A percentile compares a stretch with the other conserved stretches of the same genome.
Conservation (phyloP, 2,329 filamentous ascomycete genomes). For the Diplodia scrobiculata region DNA sequence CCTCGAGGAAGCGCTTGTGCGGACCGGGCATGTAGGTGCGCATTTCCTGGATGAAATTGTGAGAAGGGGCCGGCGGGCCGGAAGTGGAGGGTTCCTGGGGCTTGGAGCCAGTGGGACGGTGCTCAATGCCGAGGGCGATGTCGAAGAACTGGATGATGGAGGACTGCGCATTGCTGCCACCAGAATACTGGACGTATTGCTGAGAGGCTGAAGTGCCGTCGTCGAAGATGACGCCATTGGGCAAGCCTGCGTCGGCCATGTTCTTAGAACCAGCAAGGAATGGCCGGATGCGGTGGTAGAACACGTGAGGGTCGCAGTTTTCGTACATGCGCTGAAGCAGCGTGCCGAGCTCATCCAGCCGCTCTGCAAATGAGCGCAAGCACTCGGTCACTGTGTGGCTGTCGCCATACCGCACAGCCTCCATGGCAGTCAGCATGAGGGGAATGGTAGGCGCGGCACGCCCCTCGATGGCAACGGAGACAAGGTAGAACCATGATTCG, state of each 20-base stretch:
- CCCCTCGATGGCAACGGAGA: conserved; percentile 94
- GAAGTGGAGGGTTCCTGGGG: conserved; percentile 34
- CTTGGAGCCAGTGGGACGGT: conserved; percentile 82
- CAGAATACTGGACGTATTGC: conserved; percentile 80
- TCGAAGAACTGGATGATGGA: conserved; percentile 98
- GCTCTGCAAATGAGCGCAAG: conserved; percentile 81
- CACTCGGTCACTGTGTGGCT: conserved; percentile 71
- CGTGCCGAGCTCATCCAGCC: conserved; percentile 77
- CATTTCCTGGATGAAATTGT: conserved; percentile 98
- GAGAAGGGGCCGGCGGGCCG: conserved; percentile 54
- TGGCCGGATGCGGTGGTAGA: conserved; percentile 94
- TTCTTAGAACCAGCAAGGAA: conserved; percentile 97
- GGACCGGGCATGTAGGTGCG: conserved; percentile 93
- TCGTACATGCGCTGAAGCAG: conserved; percentile 91
- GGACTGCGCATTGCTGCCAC: conserved; percentile 95
- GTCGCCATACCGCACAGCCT: conserved; percentile 72
- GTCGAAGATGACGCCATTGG: conserved; percentile 84
- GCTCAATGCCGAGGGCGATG: conserved; percentile 82
- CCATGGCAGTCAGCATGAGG: conserved; percentile 84
- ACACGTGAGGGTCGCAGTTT: conserved; percentile 88
- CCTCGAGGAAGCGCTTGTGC: conserved; percentile 83
- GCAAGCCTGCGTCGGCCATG: conserved; percentile 91
- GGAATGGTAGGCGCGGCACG: conserved; percentile 84
- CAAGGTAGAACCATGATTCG: conserved; percentile 98
- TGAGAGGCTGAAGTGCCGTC: conserved; percentile 65